phyloP scores from a whole-genome alignment of 2,329 filamentous ascomycete genomes.

The Hypoxylon sp. region DNA sequence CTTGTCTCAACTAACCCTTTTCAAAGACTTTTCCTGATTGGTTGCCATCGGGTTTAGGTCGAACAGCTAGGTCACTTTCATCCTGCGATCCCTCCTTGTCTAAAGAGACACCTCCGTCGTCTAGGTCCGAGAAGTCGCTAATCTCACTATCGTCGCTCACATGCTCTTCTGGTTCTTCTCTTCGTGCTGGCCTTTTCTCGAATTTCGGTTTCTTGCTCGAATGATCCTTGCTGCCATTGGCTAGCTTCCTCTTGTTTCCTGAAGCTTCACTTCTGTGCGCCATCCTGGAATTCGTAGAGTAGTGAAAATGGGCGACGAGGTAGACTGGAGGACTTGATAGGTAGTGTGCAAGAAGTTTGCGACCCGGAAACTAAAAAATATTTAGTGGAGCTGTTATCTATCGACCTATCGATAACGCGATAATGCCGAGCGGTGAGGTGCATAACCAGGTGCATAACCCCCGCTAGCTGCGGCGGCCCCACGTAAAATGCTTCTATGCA shows the following conservation, averaged over 20 bases:
- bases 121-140: constrained; percentile 61
- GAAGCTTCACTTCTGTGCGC: constrained; percentile 60
- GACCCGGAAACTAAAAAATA: constrained; percentile 27
- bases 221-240: constrained; percentile 62
- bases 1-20: constrained; percentile 52
- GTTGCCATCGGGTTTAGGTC: constrained; percentile 50
- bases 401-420: constrained; percentile 1
- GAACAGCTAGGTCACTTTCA: constrained; percentile 40
- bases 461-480: constrained; percentile 30
- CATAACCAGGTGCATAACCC: no score
- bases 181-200: constrained; percentile 53
- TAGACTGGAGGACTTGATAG: constrained; percentile 12
- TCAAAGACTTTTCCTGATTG: constrained; percentile 57
- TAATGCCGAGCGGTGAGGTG: constrained; percentile 43
- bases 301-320: constrained; percentile 4
- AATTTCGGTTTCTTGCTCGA: constrained; percentile 52
- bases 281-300: constrained; percentile 53
- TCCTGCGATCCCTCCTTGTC: constrained; percentile 56
- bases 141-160: constrained; percentile 54
- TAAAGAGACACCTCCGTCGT: constrained; percentile 65
- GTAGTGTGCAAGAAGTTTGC: constrained; percentile 16
- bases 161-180: constrained; percentile 55
- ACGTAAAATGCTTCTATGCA: constrained; percentile 23
- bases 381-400: constrained; percentile 25
- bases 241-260: constrained; percentile 69